Conservation (phyloP, 352 stramenopile genomes). For the Pythium dissotocum region DNA sequence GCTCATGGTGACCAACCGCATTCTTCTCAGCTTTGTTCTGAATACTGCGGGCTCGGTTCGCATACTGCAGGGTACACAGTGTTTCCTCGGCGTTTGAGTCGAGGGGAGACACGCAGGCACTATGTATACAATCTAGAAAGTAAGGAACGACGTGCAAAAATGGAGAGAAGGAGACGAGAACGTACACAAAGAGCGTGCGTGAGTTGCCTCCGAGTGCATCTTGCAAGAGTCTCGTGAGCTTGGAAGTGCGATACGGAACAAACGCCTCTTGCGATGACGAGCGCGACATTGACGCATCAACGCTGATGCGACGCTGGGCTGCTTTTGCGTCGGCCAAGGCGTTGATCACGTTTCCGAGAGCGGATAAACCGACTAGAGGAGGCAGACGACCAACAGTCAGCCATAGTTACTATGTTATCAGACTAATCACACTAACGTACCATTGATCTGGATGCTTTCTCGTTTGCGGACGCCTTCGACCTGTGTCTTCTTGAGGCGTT, state of each 20-base stretch:
- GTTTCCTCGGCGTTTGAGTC: constrained; percentile 55
- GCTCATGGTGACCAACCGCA: constrained; percentile 1
- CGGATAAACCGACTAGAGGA: constrained; percentile 40
- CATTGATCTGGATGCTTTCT: constrained; percentile 69
- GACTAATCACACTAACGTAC: constrained; percentile 14
- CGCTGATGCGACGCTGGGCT: constrained; percentile 28
- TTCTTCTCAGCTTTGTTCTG: constrained; percentile 79
- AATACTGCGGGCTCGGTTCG: constrained; percentile 69
- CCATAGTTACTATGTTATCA: not conserved
- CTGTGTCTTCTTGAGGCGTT: constrained; percentile 54
- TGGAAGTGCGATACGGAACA: constrained; percentile 53
- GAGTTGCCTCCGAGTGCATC: constrained; percentile 60
- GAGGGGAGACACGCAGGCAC: constrained; percentile 66
- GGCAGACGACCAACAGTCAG: not conserved
- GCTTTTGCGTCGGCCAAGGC: constrained; percentile 43
- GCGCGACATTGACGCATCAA: constrained; percentile 6
- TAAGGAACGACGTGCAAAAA: not conserved
- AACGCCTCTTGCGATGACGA: constrained; percentile 25
- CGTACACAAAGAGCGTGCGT: constrained; percentile 60
- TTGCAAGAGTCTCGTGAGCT: constrained; percentile 54
- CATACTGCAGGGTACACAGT: constrained; percentile 71
- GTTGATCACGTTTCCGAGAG: constrained; percentile 62
- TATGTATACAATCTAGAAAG: constrained; percentile 13
- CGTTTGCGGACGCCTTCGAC: constrained; percentile 49
- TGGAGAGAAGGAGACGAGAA: not conserved